Evolutionary conservation across 495 filamentous ascomycete genomes (phyloP).

Genomic region (Elasticomyces elasticus): DNA sequence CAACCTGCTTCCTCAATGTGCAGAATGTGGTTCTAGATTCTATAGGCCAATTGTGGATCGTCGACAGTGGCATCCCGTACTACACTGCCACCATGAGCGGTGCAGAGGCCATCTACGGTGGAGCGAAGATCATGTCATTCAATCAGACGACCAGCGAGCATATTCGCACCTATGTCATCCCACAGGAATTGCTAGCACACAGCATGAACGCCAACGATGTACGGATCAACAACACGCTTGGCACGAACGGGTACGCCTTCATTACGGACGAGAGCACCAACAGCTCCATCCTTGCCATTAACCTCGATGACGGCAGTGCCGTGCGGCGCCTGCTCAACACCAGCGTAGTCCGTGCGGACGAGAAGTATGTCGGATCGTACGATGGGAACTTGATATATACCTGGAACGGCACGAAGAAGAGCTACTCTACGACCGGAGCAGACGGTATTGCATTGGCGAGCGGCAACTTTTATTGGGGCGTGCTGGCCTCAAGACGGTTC

Average conservation of each 20-base stretch:
- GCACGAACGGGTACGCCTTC: conserved; percentile 24
- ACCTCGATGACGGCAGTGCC: conserved; percentile 20
- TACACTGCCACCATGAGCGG: background rate
- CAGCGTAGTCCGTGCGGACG: conserved; percentile 18
- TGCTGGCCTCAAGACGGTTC: conserved; percentile 21
- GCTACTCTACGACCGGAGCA: conserved; percentile 17
- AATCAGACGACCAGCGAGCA: conserved; percentile 17
- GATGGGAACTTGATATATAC: conserved; percentile 23
- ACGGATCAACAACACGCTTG: conserved; percentile 27
- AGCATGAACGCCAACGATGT: conserved; percentile 25
- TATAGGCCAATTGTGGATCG: conserved; percentile 21
- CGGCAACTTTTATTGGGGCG: conserved; percentile 27
- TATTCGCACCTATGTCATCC: conserved; percentile 23
- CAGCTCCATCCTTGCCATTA: conserved; percentile 22
- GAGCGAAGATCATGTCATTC: conserved; percentile 28
- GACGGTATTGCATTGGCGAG: conserved; percentile 25
- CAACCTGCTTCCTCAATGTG: conserved; percentile 28
- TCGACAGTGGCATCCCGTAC: conserved; percentile 24
- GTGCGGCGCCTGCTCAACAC: conserved; percentile 24
- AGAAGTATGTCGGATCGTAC: conserved; percentile 24
- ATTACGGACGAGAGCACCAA: conserved; percentile 23
- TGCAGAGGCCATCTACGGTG: conserved; percentile 10
- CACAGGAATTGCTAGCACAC: conserved; percentile 11
- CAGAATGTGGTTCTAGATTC: conserved; percentile 28
- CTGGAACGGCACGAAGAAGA: conserved; percentile 27